Base-by-base conservation (phyloP, 2,329 filamentous ascomycete species). In the Niveomyces coronatus region DNA sequence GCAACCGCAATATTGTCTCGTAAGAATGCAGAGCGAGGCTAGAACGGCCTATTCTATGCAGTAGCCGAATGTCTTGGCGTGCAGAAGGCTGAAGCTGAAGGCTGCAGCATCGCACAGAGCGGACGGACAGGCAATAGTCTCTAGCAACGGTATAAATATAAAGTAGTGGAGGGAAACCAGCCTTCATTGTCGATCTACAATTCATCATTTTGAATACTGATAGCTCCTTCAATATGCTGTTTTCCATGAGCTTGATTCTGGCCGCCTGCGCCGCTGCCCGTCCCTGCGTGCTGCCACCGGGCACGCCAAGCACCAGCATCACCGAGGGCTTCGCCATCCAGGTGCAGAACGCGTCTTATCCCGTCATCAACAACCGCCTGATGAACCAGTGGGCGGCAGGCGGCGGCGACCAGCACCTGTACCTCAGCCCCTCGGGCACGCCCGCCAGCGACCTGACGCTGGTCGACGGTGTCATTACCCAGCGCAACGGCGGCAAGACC, bases 331-430 rank as follows among this genome's bases (percentile, higher is more conserved):
- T 65, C 44, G 51, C 54, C 2, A 51, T 63, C 40, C 52, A 57
- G 41, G 53, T 63, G 22, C 61, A 64, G 45, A 63, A 63, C 44
- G 44, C 54, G 4, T 47, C 51, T 6, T 53, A 53, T 18, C 54
- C 58, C 2, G 41, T 51, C 5, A 48, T 64, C 17, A 56, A 65
- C 49, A 55, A 62, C 47, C 47, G 53, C 19, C 53, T 54, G 38
- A 49, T 63, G 47, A 62, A 62, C 44, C 48, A 58, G 35, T 53
- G 53, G 41, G 43, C 48, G 22, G 53, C 57, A 5, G 60, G 59
- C 3, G 60, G 58, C 18, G 59, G 57, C 8, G 62, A 65, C 35
- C 55, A 54, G 36, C 61, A 65, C 44, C 46, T 63, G n/a, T 62
- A 60, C 39, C 53, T 64, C 19, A 51, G 49, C 23, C 60, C 61